Percentiles rank a stretch among this genome's conserved stretches.
phyloP scores from a whole-genome alignment of 106 monocot species.

The Dendrobium huoshanense region DNA sequence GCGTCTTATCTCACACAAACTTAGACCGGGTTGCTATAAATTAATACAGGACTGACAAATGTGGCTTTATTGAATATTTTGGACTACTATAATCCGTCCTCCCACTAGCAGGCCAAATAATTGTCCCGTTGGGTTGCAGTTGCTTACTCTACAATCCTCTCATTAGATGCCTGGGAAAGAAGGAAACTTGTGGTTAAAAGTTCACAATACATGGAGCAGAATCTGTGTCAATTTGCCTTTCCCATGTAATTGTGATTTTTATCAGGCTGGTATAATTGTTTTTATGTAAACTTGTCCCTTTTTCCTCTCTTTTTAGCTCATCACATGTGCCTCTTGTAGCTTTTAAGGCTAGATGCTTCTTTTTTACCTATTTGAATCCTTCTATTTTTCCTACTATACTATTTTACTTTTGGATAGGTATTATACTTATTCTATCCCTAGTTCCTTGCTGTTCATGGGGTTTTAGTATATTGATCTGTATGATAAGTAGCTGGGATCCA shows the following conservation, averaged over 20 bases:
- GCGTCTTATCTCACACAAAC: background rate
- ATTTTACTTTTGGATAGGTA: background rate
- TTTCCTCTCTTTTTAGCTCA: background rate
- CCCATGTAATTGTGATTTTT: background rate
- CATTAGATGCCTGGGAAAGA: background rate
- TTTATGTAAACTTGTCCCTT: background rate
- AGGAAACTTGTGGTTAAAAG: background rate
- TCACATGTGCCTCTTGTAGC: background rate
- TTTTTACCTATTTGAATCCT: background rate
- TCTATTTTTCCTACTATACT: background rate
- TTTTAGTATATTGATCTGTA: background rate
- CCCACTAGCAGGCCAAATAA: background rate
- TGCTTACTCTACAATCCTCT: background rate
- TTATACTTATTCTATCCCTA: background rate
- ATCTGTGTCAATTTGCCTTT: background rate
- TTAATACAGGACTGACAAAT: background rate
- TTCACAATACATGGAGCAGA: background rate
- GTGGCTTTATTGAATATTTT: background rate
- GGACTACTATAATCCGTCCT: too few species aligned
- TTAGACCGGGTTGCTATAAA: background rate
- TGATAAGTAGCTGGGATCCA: background rate
- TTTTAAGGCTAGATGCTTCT: background rate
- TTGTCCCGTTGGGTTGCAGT: background rate
- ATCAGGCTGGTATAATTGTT: background rate
- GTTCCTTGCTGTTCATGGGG: slow-evolving; percentile 1